Evolutionary conservation across 768 basidiomycete genomes (phyloP).

Genomic region (Melanogaster broomeanus): DNA sequence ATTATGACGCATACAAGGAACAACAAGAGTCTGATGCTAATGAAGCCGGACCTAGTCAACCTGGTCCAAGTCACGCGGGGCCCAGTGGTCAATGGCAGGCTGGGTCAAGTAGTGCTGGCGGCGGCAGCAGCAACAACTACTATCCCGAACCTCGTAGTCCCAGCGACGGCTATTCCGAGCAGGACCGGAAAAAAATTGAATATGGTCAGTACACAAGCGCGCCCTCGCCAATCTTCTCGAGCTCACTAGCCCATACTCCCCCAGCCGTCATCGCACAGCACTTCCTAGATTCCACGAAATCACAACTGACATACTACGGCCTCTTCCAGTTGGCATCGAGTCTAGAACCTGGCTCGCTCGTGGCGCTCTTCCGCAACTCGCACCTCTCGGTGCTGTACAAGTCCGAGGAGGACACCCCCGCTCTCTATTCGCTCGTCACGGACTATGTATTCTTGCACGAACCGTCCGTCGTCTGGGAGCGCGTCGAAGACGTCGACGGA

Average conservation of each 20-base stretch:
- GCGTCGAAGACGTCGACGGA: constrained; percentile 86
- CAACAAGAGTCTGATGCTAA: constrained; percentile 20
- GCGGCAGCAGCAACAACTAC: background rate
- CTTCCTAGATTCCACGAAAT: constrained; percentile 71
- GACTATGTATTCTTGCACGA: constrained; percentile 82
- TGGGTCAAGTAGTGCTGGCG: constrained; percentile 4
- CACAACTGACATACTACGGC: constrained; percentile 88
- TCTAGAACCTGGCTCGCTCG: constrained; percentile 54
- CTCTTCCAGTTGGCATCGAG: constrained; percentile 71
- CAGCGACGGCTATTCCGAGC: constrained; percentile 42
- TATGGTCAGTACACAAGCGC: constrained; percentile 56
- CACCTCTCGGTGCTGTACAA: constrained; percentile 90
- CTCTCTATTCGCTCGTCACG: constrained; percentile 82
- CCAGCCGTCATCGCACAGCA: constrained; percentile 66
- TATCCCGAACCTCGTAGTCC: constrained; percentile 5
- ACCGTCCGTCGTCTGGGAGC: constrained; percentile 86
- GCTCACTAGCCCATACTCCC: background rate
- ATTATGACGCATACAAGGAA: constrained; percentile 33
- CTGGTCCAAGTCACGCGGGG: background rate
- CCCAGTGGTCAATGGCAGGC: constrained; percentile 8
- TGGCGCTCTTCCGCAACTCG: constrained; percentile 90
- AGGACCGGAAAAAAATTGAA: constrained; percentile 63
- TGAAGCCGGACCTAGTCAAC: constrained; percentile 20
- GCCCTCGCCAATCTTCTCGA: background rate
- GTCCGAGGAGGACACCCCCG: constrained; percentile 37